These are phyloP conservation scores for Sporisorium reilianum DNA, from an alignment of 1,284 basidiomycete species.

Conservation along the genomic window DNA sequence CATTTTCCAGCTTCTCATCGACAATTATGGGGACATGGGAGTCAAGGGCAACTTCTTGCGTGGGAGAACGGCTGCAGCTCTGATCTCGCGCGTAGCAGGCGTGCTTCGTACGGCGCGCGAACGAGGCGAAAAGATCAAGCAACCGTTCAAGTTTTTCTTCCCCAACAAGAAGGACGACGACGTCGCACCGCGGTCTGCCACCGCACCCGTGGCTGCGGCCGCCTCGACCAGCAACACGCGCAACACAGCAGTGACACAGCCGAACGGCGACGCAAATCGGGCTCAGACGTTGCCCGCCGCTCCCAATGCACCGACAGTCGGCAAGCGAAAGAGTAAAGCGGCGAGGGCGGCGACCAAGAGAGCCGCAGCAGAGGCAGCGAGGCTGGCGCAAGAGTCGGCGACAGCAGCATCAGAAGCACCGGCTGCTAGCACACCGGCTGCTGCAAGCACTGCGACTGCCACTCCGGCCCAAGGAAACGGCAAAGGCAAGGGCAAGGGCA, in stretches of 20 bases:
- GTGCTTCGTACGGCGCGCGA: conserved; percentile 33
- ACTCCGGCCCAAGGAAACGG: conserved; percentile 1
- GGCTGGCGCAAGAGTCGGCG: neutral
- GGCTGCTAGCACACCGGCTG: no score
- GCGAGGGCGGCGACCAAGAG: neutral
- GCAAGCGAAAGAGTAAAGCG: conserved; percentile 2
- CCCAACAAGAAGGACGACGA: conserved; percentile 37
- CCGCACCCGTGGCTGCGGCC: conserved; percentile 12
- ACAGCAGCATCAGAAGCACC: neutral
- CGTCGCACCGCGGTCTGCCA: conserved; percentile 5
- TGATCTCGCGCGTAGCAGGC: conserved; percentile 34
- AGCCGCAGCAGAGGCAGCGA: neutral
- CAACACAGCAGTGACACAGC: conserved; percentile 1
- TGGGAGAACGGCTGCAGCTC: conserved; percentile 31
- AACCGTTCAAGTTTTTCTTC: conserved; percentile 50
- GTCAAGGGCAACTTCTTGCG: conserved; percentile 42
- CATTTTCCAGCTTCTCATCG: conserved; percentile 42
- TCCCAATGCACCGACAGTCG: neutral
- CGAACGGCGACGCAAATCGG: neutral
- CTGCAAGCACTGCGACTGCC: neutral
- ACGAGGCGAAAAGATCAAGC: conserved; percentile 42
- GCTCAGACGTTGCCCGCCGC: conserved; percentile 25
- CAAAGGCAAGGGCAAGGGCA: conserved; percentile 15
- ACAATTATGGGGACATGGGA: conserved; percentile 43
- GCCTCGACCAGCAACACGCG: neutral